Base-by-base conservation (phyloP, 2,329 filamentous ascomycete species). In the Parasarocladium wereldwijsianum region DNA sequence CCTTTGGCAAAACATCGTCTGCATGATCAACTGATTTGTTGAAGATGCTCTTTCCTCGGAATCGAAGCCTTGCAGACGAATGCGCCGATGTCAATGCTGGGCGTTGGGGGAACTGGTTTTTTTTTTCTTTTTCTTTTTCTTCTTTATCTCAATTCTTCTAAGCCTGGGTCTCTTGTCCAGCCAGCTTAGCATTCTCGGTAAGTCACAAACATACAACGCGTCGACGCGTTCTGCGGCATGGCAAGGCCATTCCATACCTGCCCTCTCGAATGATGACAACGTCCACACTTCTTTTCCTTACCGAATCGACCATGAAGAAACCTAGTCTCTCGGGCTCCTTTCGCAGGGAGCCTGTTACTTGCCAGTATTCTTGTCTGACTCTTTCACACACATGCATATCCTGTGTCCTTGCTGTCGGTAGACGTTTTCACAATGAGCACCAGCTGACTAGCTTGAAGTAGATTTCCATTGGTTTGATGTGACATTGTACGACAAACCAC, bases 241-340 rank as follows among this genome's bases (percentile, higher is more conserved):
- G 43, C 40, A 34, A 36, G 26, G 30, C 33, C 30, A 32, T 31
- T 29, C 23, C 34, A 24, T 33, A 29, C 23, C 19, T 17, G 19
- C 26, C 22, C 37, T 27, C 29, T 55, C 58, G 60, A 43, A 68
- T 75, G 78, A 84, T 85, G 80, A 85, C 70, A 81, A 64, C 58
- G 54, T 51, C 52, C 56, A 50, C 60, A 64, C 79, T 85, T 85
- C 79, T 83, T 85, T 84, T 80, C 76, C 76, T 69, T 75, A 66
- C 77, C 61, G 77, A 86, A 68, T 83, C 80, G 80, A 73, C 77
- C 76, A 76, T 86, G 80, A 84, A 72, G 75, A 82, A 76, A 34
- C 50, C 60, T 51, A 61, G 64, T 67, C 68, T 77, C 61, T 68
- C 62, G 71, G 75, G 76, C 72, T 62, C 58, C 58, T 57, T 58